Percentiles rank a stretch among this genome's conserved stretches.
phyloP scores from a whole-genome alignment of 805 yeast genomes.

The Priceomyces haplophilus region DNA sequence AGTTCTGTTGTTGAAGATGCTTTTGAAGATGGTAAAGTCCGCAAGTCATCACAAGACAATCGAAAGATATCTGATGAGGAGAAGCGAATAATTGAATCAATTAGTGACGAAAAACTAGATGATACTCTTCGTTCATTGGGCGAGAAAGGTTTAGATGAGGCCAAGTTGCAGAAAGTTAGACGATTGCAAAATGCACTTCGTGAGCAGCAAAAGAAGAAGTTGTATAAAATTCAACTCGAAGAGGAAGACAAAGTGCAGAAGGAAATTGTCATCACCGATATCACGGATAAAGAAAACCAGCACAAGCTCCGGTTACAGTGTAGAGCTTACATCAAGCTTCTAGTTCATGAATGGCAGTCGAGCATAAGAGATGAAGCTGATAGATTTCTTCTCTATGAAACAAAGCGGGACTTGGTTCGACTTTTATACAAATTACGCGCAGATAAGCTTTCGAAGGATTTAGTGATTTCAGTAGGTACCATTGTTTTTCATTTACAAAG shows the following conservation, averaged over 20 bases:
- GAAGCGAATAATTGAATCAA: constrained; percentile 9
- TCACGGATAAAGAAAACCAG: constrained; percentile 21
- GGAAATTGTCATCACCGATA: constrained; percentile 25
- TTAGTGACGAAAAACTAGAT: constrained; percentile 24
- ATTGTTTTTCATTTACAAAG: constrained; percentile 60
- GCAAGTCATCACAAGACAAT: not conserved
- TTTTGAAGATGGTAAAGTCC: not conserved
- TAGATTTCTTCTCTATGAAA: constrained; percentile 24
- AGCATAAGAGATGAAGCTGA: constrained; percentile 8
- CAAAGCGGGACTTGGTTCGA: constrained; percentile 47
- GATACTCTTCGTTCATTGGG: constrained; percentile 14
- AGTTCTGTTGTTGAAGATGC: not conserved
- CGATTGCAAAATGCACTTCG: constrained; percentile 17
- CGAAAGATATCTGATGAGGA: not conserved
- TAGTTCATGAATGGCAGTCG: constrained; percentile 46
- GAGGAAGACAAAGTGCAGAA: constrained; percentile 19
- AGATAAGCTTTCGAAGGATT: constrained; percentile 39
- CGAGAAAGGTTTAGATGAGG: constrained; percentile 2
- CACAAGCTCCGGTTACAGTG: constrained; percentile 37
- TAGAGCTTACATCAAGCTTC: constrained; percentile 45
- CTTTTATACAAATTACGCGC: constrained; percentile 42
- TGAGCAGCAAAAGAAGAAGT: constrained; percentile 15
- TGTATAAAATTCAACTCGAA: constrained; percentile 25
- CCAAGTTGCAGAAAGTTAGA: constrained; percentile 17
- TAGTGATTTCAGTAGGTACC: constrained; percentile 55